A percentile compares a stretch with the other conserved stretches of the same genome.
Conservation (phyloP, 495 filamentous ascomycete species). For the Penicillium salamii region DNA sequence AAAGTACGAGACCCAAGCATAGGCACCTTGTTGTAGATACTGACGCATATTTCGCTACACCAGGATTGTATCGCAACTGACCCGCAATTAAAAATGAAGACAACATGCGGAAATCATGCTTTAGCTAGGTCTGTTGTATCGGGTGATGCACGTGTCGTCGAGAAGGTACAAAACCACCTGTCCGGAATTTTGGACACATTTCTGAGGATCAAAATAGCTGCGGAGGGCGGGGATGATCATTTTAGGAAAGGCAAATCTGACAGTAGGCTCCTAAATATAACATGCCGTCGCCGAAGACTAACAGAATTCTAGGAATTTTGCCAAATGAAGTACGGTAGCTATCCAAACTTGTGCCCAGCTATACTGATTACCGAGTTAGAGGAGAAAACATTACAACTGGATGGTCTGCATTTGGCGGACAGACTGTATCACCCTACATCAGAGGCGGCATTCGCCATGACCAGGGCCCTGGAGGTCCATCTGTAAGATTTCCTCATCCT, state of each 20-base stretch:
- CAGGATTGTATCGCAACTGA: conserved; percentile 36
- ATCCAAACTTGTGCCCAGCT: neutral
- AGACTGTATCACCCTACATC: conserved; percentile 46
- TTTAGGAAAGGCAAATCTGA: conserved; percentile 47
- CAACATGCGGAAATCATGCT: conserved; percentile 42
- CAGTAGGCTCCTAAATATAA: conserved; percentile 10
- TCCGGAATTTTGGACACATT: no score
- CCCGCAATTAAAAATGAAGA: conserved; percentile 40
- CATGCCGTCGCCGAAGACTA: neutral
- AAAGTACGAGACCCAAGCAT: conserved; percentile 21
- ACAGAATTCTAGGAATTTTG: conserved; percentile 9
- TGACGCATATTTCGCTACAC: neutral
- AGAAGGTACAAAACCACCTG: conserved; percentile 2
- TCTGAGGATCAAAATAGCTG: conserved; percentile 20
- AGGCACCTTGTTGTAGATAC: no score
- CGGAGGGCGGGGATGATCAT: conserved; percentile 43
- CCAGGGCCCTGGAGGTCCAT: conserved; percentile 32
- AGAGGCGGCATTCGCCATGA: conserved; percentile 16
- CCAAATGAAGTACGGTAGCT: conserved; percentile 6
- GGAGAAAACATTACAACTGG: conserved; percentile 32
- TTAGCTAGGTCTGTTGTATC: conserved; percentile 25
- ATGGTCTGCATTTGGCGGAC: conserved; percentile 43
- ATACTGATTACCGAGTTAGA: conserved; percentile 24
- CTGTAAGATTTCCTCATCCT: conserved; percentile 16
- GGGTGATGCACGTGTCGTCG: conserved; percentile 27